A percentile compares a stretch with the other conserved stretches of the same genome.
phyloP scores from a whole-genome alignment of 257 asterid genomes.

The Echium plantagineum region DNA sequence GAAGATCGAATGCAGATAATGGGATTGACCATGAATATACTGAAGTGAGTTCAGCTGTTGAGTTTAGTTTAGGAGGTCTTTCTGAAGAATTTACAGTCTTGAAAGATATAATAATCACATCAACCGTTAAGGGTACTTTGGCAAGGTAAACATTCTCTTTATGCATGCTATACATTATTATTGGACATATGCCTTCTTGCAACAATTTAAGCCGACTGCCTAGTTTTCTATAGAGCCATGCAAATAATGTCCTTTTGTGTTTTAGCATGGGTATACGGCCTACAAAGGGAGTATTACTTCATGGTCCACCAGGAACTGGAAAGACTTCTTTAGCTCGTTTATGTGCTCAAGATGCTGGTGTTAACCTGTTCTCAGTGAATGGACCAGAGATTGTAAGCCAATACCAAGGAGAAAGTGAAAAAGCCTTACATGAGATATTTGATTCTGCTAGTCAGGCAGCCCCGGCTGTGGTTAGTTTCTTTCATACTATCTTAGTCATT shows the following conservation, averaged over 20 bases:
- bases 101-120: conserved; percentile 62
- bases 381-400: conserved; percentile 88
- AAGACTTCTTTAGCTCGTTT: conserved; percentile 74
- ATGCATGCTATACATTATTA: neutral
- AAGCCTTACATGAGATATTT: conserved; percentile 75
- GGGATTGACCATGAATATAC: conserved; percentile 19
- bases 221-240: conserved; percentile 3
- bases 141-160: conserved; percentile 34
- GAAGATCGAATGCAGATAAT: conserved; percentile 15
- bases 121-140: conserved; percentile 53
- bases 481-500: neutral
- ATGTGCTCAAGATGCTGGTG: conserved; percentile 74
- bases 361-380: conserved; percentile 63
- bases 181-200: neutral
- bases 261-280: conserved; percentile 82
- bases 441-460: conserved; percentile 69
- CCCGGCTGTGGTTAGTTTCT: conserved; percentile 67
- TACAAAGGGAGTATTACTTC: conserved; percentile 91
- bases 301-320: conserved; percentile 98
- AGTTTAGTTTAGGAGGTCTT: conserved; percentile 68
- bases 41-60: conserved; percentile 14
- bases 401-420: conserved; percentile 82
- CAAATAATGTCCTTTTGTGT: conserved; percentile 21
- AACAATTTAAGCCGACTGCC: neutral
- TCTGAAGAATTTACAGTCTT: conserved; percentile 50